Base-by-base conservation (phyloP, 2,329 filamentous ascomycete species). In the Simplicillium sp. region DNA sequence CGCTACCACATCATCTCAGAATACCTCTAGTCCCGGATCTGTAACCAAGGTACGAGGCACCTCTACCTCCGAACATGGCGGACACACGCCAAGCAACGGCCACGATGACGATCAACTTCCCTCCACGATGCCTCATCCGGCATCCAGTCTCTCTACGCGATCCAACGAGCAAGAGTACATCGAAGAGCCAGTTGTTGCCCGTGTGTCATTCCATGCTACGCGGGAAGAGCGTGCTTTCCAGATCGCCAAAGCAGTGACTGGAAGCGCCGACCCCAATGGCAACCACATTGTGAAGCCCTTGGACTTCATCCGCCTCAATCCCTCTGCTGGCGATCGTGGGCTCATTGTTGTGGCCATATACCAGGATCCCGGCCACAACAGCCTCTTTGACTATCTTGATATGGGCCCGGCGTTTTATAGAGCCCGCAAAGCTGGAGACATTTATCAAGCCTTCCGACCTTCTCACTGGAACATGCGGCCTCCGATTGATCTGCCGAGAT, bases 161-260 rank as follows among this genome's bases (percentile, higher is more conserved):
- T 53, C 55, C 42, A 40, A 50, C 60, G 71, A 80, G 53, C 62
- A 70, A 46, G 67, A 70, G 34, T 75, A 73, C 45, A 53, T 77
- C 35, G 82, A 78, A 61, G 72, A 79, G 46, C 73, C 75, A 7
- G 81, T 96, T 6, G 70, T 95, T 20, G 90, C 88, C 34, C 80
- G 87, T 16, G 72, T 96, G 35, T 95, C 89, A 1, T 82, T 77
- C 46, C 87, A 95, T 61, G 74, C 82, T 13, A 68, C 95, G 39
- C 80, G 89, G 7, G 78, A 96, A 50, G 89, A 97, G 66, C 74
- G 89, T 46, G 83, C 90, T 43, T 96, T 84, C 54, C 85, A 94
- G 52, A 84, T 92, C 49, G 78, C 82, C 54, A 87, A 84, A 60
- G 77, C 71, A 44, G 69, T 95, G 37, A 78, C 81, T 32, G 70